Evolutionary conservation across 2,329 filamentous ascomycete species (phyloP).

Genomic region (Phyllosticta capitalensis): DNA sequence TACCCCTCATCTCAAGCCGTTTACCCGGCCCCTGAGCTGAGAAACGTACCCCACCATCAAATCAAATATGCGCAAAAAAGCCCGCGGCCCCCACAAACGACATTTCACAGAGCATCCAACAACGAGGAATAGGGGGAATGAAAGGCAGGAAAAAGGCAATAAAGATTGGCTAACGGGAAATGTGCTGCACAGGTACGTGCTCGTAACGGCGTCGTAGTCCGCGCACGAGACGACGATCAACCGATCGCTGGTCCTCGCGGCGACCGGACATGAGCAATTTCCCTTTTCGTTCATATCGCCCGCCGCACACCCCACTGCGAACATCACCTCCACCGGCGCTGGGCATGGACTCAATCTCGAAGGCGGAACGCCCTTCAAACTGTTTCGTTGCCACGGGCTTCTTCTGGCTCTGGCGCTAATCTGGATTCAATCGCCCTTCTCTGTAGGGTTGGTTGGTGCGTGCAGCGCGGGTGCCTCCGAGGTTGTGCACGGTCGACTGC

Average conservation of each 20-base stretch:
- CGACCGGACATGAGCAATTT: background rate
- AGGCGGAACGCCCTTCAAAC: background rate
- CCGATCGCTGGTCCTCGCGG: background rate
- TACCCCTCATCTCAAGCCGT: background rate
- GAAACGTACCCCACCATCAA: background rate
- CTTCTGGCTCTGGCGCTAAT: background rate
- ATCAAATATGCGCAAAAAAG: background rate
- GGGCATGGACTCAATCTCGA: background rate
- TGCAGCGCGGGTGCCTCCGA: background rate
- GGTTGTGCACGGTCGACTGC: background rate
- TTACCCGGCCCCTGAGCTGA: background rate
- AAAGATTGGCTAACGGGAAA: constrained; percentile 2
- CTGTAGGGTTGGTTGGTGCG: background rate
- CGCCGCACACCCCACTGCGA: background rate
- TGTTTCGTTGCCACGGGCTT: background rate
- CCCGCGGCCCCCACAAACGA: background rate
- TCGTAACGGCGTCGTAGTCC: constrained; percentile 24
- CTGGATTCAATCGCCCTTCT: background rate
- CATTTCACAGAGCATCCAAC: background rate
- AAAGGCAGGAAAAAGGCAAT: background rate
- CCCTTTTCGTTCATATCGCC: background rate
- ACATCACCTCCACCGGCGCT: background rate
- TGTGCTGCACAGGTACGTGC: constrained; percentile 24
- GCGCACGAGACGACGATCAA: background rate
- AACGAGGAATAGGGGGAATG: background rate